Evolutionary conservation across 2,329 filamentous ascomycete species (phyloP).

Genomic region (Ophiosphaerella narmari): DNA sequence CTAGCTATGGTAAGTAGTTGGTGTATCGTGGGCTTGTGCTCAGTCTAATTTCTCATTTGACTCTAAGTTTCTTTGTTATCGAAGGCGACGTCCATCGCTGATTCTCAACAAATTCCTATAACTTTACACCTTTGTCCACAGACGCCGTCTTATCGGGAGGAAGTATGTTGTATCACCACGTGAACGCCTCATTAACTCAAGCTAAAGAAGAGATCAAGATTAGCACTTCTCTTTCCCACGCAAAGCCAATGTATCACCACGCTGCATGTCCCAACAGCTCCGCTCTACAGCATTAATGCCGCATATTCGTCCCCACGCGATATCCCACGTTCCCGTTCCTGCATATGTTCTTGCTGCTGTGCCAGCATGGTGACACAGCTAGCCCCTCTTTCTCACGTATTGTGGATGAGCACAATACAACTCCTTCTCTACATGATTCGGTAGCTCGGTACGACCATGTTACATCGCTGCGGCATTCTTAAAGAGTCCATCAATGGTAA

Average conservation of each 20-base stretch:
- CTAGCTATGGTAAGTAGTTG: too few species aligned
- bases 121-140: too few species aligned
- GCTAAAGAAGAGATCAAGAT: constrained; percentile 48
- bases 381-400: constrained; percentile 47
- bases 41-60: constrained; percentile 34
- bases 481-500: background rate
- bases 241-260: constrained; percentile 48
- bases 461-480: background rate
- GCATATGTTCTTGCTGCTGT: constrained; percentile 45
- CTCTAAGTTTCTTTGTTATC: constrained; percentile 54
- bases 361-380: constrained; percentile 45
- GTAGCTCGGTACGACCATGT: constrained; percentile 4
- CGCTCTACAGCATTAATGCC: constrained; percentile 13
- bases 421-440: constrained; percentile 32
- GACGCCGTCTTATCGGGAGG: too few species aligned
- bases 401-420: constrained; percentile 54
- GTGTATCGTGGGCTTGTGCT: constrained; percentile 33
- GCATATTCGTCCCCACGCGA: constrained; percentile 54
- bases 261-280: constrained; percentile 15
- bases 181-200: constrained; percentile 45
- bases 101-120: too few species aligned
- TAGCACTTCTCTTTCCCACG: constrained; percentile 52
- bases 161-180: constrained; percentile 52
- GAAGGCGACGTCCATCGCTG: constrained; percentile 11
- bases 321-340: constrained; percentile 49